Conservation (phyloP, 495 filamentous ascomycete species). For the Apiosordaria backusii region DNA sequence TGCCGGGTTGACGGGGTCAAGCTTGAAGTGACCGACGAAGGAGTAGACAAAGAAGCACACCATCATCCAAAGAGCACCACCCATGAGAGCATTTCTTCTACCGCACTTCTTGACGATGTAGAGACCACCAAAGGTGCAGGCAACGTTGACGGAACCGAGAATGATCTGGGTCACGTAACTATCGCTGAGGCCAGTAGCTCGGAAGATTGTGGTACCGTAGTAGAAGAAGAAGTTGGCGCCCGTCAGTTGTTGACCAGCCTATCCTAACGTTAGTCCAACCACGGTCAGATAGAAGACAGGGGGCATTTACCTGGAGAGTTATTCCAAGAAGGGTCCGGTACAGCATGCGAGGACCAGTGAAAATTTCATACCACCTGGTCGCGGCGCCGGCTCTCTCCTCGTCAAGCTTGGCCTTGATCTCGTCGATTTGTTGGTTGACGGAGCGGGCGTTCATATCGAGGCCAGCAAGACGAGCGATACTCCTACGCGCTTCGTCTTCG, state of each 20-base stretch:
- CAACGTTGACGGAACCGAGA: conserved; percentile 70
- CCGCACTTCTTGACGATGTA: conserved; percentile 70
- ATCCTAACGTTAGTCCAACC: conserved; percentile 1
- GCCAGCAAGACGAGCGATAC: conserved; percentile 69
- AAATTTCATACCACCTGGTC: conserved; percentile 60
- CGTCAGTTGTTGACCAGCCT: conserved; percentile 65
- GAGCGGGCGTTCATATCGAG: conserved; percentile 59
- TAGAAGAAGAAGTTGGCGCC: conserved; percentile 83
- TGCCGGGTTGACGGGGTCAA: conserved; percentile 46
- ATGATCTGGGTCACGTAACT: conserved; percentile 72
- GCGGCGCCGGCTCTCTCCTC: conserved; percentile 58
- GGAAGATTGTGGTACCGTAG: conserved; percentile 72
- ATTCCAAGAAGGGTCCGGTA: conserved; percentile 69
- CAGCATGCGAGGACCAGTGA: conserved; percentile 69
- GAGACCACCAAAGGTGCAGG: conserved; percentile 66
- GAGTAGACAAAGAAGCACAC: conserved; percentile 73
- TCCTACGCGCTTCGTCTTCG: conserved; percentile 60
- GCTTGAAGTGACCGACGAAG: conserved; percentile 59
- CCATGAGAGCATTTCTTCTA: conserved; percentile 62
- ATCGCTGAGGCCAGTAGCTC: conserved; percentile 62
- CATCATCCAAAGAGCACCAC: conserved; percentile 66
- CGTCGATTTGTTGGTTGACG: conserved; percentile 65
- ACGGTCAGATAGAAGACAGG: not conserved
- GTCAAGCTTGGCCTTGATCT: conserved; percentile 67
- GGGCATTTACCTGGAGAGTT: conserved; percentile 49